These are phyloP conservation scores for Trichosporon asahii DNA, from an alignment of 1,284 basidiomycete species.

Conservation along the genomic window DNA sequence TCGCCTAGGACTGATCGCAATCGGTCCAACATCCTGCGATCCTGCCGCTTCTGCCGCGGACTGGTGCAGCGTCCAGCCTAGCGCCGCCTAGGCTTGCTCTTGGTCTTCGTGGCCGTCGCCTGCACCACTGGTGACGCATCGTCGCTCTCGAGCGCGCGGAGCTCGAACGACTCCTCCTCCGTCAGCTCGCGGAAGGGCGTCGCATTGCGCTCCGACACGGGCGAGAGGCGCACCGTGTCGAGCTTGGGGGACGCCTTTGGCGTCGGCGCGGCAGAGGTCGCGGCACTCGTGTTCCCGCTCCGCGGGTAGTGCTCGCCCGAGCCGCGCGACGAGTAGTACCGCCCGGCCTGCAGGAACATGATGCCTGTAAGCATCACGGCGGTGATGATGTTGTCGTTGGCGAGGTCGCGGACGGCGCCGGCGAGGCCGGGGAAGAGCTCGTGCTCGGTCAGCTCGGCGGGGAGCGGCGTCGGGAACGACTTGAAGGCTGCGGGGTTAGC, in stretches of 20 bases:
- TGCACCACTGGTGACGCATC: background rate
- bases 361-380: slow-evolving; percentile 50
- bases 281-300: slow-evolving; percentile 16
- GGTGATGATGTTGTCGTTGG: slow-evolving; percentile 48
- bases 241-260: slow-evolving; percentile 11
- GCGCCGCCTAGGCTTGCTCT: background rate
- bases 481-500: slow-evolving; percentile 34
- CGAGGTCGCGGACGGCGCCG: slow-evolving; percentile 42
- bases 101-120: background rate
- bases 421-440: slow-evolving; percentile 38
- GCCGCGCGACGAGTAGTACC: slow-evolving; percentile 39
- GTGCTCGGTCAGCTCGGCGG: slow-evolving; percentile 30
- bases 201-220: slow-evolving; percentile 24
- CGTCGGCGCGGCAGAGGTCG: slow-evolving; percentile 20
- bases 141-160: slow-evolving; percentile 13
- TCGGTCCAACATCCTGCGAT: too few relatives aligned
- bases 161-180: slow-evolving; percentile 41
- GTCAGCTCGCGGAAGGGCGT: slow-evolving; percentile 48
- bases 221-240: slow-evolving; percentile 8
- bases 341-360: slow-evolving; percentile 48
- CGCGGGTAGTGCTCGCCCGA: slow-evolving; percentile 13
- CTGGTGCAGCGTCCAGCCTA: background rate
- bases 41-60: too few relatives aligned
- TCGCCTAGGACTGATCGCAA: background rate
- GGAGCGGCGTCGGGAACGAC: slow-evolving; percentile 37